These are phyloP conservation scores for Jackrogersella minutella DNA, from an alignment of 495 filamentous ascomycete genomes.

Conservation along the genomic window DNA sequence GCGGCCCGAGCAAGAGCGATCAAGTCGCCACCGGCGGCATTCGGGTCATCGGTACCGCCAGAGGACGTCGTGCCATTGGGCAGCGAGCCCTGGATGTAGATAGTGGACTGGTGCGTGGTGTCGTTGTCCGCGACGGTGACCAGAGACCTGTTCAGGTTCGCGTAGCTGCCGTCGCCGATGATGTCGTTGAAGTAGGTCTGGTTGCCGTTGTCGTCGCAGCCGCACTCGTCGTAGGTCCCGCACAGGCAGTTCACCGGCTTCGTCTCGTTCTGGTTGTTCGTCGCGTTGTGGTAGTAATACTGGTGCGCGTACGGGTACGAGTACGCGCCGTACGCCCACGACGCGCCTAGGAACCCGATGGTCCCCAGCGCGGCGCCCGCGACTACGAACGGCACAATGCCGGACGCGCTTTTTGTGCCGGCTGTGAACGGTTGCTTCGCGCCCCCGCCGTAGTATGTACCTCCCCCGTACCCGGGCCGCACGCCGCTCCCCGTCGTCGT, in stretches of 20 bases:
- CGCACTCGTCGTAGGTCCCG: slow-evolving; percentile 72
- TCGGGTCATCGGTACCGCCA: slow-evolving; percentile 59
- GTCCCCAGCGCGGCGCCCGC: slow-evolving; percentile 61
- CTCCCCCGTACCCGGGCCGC: slow-evolving; percentile 67
- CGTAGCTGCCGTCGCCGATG: slow-evolving; percentile 71
- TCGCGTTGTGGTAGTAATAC: slow-evolving; percentile 69
- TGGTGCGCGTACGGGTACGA: slow-evolving; percentile 69
- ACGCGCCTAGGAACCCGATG: slow-evolving; percentile 64
- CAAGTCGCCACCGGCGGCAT: slow-evolving; percentile 47
- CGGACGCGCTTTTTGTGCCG: slow-evolving; percentile 65
- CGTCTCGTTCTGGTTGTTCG: slow-evolving; percentile 67
- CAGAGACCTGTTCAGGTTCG: slow-evolving; percentile 66
- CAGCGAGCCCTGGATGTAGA: slow-evolving; percentile 86
- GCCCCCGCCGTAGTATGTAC: slow-evolving; percentile 82
- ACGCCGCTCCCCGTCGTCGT: slow-evolving; percentile 73
- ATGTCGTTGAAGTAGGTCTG: slow-evolving; percentile 63
- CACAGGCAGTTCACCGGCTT: slow-evolving; percentile 80
- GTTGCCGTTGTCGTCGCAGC: slow-evolving; percentile 76
- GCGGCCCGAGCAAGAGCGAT: slow-evolving; percentile 52
- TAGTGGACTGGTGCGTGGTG: slow-evolving; percentile 61
- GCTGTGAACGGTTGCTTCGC: slow-evolving; percentile 71
- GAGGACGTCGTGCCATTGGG: slow-evolving; percentile 81
- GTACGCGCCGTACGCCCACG: slow-evolving; percentile 72
- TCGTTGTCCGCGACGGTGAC: slow-evolving; percentile 74
- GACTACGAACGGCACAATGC: slow-evolving; percentile 66